Base-by-base conservation (phyloP, 768 basidiomycete species). In the Peribolospora baueri region DNA sequence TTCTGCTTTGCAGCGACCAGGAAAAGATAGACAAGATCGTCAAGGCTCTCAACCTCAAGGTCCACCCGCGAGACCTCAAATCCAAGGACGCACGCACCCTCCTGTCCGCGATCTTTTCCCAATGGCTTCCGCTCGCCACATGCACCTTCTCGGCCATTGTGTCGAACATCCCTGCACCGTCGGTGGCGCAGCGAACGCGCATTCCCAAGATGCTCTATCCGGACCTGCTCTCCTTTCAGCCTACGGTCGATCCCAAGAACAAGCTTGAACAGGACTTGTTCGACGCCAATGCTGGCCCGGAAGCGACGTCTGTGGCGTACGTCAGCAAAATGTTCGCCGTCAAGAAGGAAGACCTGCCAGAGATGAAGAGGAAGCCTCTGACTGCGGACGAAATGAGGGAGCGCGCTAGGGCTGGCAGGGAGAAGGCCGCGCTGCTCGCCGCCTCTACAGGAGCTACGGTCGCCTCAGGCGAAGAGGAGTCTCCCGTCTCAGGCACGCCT, bases 241-340 rank as follows among this genome's bases (percentile, higher is more conserved):
- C 63, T 0, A 56, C 65, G 14, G 64, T 78, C 10, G 66, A 72
- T 45, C 79, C 87, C 6, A 78, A 76, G 62, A 82, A 80, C 65
- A 80, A 80, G 61, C 70, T 91, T n/a, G 90, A 98, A 64, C 70
- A 72, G 58, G 82, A 84, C 57, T 70, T 97, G 11, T 95, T 80
- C 68, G 66, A 74, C 0, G 84, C 87, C 47, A 76, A 77, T 53
- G 73, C 75, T 2, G 71, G 63, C 1, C 59, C 74, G 1, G 71
- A 73, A 5, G 79, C 81, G 0, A 76, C 69, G 55, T 72, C 87
- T 9, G 76, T 80, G 11, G 91, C 81, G 5, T 93, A 88, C 67
- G 82, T 95, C 50, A 91, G 85, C 74, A 98, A 97, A 68, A 98
- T 97, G 91, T 95, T 97, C 63, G 87, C 88, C 1, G 81, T 95